Evolutionary conservation across 306 rosid species (phyloP).

Genomic region (Carpinus fangiana): DNA sequence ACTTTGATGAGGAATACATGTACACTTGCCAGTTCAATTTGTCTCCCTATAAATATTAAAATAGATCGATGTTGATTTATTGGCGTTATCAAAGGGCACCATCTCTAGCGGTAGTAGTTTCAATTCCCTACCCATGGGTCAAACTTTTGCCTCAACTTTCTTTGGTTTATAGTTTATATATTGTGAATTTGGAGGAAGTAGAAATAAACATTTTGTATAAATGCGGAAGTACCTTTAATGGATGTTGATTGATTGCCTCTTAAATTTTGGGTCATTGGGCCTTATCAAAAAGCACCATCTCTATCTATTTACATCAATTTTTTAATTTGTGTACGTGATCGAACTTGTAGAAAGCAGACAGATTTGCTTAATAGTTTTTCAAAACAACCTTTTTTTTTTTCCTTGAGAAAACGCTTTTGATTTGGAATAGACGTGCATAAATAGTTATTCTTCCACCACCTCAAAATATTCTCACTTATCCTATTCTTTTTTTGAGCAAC

Average conservation of each 20-base stretch:
- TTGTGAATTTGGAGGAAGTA: too few species aligned
- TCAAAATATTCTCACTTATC: not conserved
- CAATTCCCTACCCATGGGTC: too few species aligned
- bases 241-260: not conserved
- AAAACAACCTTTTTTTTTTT: not conserved
- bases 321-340: not conserved
- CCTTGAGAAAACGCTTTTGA: not conserved
- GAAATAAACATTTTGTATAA: too few species aligned
- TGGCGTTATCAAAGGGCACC: too few species aligned
- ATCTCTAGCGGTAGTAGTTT: too few species aligned
- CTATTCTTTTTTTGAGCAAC: not conserved
- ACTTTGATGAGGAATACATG: too few species aligned
- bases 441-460: not conserved
- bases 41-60: too few species aligned
- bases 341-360: not conserved
- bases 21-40: too few species aligned
- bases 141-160: too few species aligned
- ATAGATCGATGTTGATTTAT: too few species aligned
- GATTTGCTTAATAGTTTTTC: not conserved
- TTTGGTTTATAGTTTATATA: too few species aligned
- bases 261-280: not conserved
- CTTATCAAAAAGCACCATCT: not conserved
- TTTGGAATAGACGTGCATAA: constrained; percentile 1
- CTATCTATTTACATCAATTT: not conserved
- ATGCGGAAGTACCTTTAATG: not conserved